Base-by-base conservation (phyloP, 2,329 filamentous ascomycete genomes). In the Lecanoromycetidae sp. region DNA sequence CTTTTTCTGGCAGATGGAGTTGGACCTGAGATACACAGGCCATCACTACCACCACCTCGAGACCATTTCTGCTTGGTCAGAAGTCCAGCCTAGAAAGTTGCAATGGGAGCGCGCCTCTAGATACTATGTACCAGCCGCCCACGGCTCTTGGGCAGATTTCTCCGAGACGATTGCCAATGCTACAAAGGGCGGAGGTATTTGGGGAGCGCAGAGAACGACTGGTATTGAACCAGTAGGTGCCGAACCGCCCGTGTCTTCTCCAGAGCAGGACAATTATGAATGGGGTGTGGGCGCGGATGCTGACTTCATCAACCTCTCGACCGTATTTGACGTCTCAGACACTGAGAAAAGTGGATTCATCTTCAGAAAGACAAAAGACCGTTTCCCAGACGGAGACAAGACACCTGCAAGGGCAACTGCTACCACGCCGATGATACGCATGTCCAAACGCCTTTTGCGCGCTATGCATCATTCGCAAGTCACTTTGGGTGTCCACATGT, bases 41-140 rank as follows among this genome's bases (percentile, higher is more conserved):
- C 76, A 75, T 56, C 77, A 76, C 61, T 79, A 85, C 63, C 80
- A 87, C 58, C 71, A 86, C 7, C 82, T 87, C 54, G 71, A 80
- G 52, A 74, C 79, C 33, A 69, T 85, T 7, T 72, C 71, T 9
- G 66, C 70, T 36, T 87, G 81, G 80, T 75, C 78, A 3, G 71
- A 71, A 39, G 61, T 74, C 37, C 82, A 87, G 59, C 76, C 79
- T 2, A 74, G 83, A 26, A 73, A 75, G 46, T 74, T 76, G 5
- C 68, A 85, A 9, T 87, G 83, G 83, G 83, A 87, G 60, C 76
- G 83, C 38, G 79, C 76, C 38, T 72, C 76, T 23, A 77, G 81
- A 52, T 87, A 85, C 64, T 87, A 86, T 58, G 76, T 87, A 6
- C 82, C 82, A 0, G 63, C 68, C 0, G 69, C 80, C 32, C 82